Evolutionary conservation across 1,139 yeast genomes (phyloP), one percentile per base, ranked within the genome.

Genomic region (Candida tetrigidarum): DNA sequence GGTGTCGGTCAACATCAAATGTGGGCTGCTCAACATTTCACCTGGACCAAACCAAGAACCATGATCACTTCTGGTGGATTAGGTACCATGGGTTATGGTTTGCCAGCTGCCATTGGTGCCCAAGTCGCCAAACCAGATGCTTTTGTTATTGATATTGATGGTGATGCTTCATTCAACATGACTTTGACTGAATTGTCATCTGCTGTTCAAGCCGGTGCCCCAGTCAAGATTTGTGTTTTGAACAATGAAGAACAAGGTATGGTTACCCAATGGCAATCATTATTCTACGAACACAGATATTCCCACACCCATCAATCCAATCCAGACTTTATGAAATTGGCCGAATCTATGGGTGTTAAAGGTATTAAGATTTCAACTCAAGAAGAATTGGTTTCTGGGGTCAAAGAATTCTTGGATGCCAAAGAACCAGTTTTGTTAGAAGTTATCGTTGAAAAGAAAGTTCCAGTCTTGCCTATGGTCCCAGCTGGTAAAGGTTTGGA

Each of bases 1-100:
- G 99, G 99, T 76, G 98, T 93, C 47, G 99, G 99, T 50, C 99
- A 93, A 77, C 99, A 93, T 78, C 99, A 93, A 76, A 93, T 93
- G 99, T 93, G 99, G 98, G 95, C 98, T 36, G 99, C 99, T 36
- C 99, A 93, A 73, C 92, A 91, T 68, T 91, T 86, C 81, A 83
- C 91, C 45, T 92, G 97, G 96, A 86, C 84, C 50, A 73, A 81
- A 53, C 97, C 98, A 57, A 82, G 98, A 69, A 80, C 96, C 45
- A 86, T 93, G 78, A 87, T 93, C 65, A 91, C 98, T 19, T 90
- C 97, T 44, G 99, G 99, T 72, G 99, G 99, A 59, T 80, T 93
- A 62, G 99, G 99, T 59, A 93, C 99, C 50, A 93, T 93, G 99
- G 99, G 99, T 50, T 93, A 72, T 70, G 99, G 99, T 53, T 76